Evolutionary conservation across 2,329 filamentous ascomycete genomes (phyloP).

Genomic region (Hymenoscyphus albidus): DNA sequence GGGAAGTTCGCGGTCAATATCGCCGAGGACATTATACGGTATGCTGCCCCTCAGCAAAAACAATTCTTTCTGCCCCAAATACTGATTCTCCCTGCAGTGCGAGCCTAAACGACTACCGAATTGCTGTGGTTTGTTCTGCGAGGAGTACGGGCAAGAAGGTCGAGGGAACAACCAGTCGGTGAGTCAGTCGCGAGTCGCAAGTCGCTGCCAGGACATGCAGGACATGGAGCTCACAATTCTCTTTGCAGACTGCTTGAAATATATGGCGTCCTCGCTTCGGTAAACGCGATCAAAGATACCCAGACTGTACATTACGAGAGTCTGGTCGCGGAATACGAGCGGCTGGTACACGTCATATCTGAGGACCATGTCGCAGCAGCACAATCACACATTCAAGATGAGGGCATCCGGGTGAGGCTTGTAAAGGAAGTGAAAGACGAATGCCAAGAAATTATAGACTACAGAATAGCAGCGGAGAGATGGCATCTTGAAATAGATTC

Average conservation of each 20-base stretch:
- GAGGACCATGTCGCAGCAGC: constrained; percentile 76
- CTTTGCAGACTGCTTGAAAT: constrained; percentile 49
- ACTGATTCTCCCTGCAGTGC: constrained; percentile 41
- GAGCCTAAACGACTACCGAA: constrained; percentile 63
- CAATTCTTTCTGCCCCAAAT: constrained; percentile 8
- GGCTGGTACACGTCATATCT: constrained; percentile 76
- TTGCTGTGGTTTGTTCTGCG: constrained; percentile 93
- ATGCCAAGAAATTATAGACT: constrained; percentile 77
- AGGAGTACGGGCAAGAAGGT: constrained; percentile 91
- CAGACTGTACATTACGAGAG: constrained; percentile 48
- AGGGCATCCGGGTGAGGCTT: constrained; percentile 55
- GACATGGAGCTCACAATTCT: constrained; percentile 15
- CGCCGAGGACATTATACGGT: constrained; percentile 67
- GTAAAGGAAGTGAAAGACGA: constrained; percentile 68
- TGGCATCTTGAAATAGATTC: constrained; percentile 74
- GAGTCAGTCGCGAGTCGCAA: constrained; percentile 37
- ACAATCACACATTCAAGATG: constrained; percentile 55
- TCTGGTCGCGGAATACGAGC: constrained; percentile 61
- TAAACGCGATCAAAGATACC: constrained; percentile 50
- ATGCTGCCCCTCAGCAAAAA: constrained; percentile 28
- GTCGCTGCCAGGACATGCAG: constrained; percentile 7
- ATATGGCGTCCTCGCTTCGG: constrained; percentile 52
- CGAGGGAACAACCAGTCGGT: constrained; percentile 93
- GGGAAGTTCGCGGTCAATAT: constrained; percentile 86
- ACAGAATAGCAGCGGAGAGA: constrained; percentile 58